A percentile compares a stretch with the other conserved stretches of the same genome.
phyloP scores from a whole-genome alignment of 257 asterid species.

The Gentiana straminea region DNA sequence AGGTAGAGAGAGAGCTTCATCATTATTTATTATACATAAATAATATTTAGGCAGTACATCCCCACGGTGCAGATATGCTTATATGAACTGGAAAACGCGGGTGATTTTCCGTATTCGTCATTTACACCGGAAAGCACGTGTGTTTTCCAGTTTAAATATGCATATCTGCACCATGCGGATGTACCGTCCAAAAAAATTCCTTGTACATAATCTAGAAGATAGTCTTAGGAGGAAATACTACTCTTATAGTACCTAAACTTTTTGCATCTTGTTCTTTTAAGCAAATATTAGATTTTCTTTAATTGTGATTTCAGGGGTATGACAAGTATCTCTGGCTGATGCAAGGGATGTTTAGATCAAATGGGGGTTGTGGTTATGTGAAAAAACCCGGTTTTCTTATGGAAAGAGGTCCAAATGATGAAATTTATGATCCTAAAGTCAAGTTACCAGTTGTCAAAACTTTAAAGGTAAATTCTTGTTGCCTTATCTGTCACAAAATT shows the following conservation, averaged over 20 bases:
- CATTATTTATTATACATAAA: too few relatives aligned
- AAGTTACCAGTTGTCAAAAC: conserved; percentile 58
- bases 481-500: too few relatives aligned
- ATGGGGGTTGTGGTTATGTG: conserved; percentile 81
- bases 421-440: conserved; percentile 68
- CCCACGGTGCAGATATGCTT: too few relatives aligned
- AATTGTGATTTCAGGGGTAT: conserved; percentile 42
- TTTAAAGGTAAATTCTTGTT: conserved; percentile 44
- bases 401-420: conserved; percentile 30
- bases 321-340: conserved; percentile 90
- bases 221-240: background rate
- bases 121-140: too few relatives aligned
- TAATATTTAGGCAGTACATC: too few relatives aligned
- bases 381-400: conserved; percentile 72
- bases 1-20: conserved; percentile 28
- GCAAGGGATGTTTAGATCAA: conserved; percentile 94
- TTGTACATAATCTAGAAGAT: too few relatives aligned
- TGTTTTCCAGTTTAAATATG: too few relatives aligned
- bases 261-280: background rate
- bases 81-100: too few relatives aligned
- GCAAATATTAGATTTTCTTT: background rate
- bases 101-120: too few relatives aligned
- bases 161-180: too few relatives aligned
- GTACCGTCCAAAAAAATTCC: too few relatives aligned
- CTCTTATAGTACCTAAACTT: too few relatives aligned